Base-by-base conservation (phyloP, 1,284 basidiomycete species). In the Peniophora sp. region DNA sequence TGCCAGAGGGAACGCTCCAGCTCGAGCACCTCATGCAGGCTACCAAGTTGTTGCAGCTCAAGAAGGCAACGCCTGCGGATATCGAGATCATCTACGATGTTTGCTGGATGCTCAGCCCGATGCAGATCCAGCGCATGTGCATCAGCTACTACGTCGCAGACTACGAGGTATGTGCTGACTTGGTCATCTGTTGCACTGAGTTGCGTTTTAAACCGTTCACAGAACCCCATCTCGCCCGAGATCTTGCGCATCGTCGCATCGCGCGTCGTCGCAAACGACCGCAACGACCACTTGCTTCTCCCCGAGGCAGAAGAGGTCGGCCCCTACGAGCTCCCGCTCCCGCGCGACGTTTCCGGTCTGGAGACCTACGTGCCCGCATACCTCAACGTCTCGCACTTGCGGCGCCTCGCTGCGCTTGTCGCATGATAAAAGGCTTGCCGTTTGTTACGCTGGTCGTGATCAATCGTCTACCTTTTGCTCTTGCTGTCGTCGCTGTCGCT, bases 1-100 rank as follows among this genome's bases (percentile, higher is more conserved):
- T 99, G 93, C 97, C 97, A 1, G 97, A 99, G 65, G 97, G 97
- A 19, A 93, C 93, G 12, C 77, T 99, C 35, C 97, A 99, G 67
- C 77, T 99, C 49, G 97, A 99, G 71, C 96, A 99, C 68, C 81
- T 99, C 68, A 97, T 98, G 92, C 97, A 99, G 71, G 96, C 97
- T 41, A 98, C 97, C 61, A 99, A 99, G 71, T 73, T 99, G 52
- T 73, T 99, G 22, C 97, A 99, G 66, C 77, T 99, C 61, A 99
- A 99, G 77, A 99, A 99, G 80, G 86, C 92, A 8, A 92, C 92
- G 1, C 77, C 91, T 38, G 85, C 87, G 23, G 94, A 98, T 66
- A 97, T 98, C 57, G 94, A 99, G 68, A 98, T 99, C 61, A 96
- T 98, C 61, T 99, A 97, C 65, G 90, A 97, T 65, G 96, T 99